These are phyloP conservation scores for Arctium minus DNA, from an alignment of 129 eudicot species.

Conservation along the genomic window DNA sequence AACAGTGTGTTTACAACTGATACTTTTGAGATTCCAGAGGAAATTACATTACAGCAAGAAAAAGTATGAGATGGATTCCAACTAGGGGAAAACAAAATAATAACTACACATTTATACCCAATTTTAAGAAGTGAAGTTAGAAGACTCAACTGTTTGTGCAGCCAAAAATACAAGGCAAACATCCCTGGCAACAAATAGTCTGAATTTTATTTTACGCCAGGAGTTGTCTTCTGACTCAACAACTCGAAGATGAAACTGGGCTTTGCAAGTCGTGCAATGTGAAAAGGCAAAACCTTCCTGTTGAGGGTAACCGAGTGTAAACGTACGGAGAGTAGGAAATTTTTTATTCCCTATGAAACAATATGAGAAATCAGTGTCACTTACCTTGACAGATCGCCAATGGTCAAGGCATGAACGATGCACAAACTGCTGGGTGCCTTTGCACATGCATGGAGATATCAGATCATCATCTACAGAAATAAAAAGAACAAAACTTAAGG, in stretches of 20 bases:
- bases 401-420: constrained; percentile 93
- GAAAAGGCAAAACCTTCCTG: constrained; percentile 95
- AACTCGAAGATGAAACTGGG: constrained; percentile 81
- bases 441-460: constrained; percentile 98
- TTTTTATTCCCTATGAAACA: not conserved
- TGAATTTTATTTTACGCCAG: constrained; percentile 84
- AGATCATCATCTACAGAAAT: constrained; percentile 55
- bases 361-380: constrained; percentile 5
- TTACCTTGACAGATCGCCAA: constrained; percentile 92
- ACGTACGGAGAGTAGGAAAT: not conserved
- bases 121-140: not conserved
- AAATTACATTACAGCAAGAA: not conserved
- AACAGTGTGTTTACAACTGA: not conserved
- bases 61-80: not conserved
- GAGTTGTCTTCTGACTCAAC: constrained; percentile 61
- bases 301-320: not conserved
- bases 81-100: not conserved
- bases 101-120: not conserved
- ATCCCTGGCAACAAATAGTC: constrained; percentile 91
- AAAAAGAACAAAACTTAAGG: not conserved
- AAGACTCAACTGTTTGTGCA: constrained; percentile 70
- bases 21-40: not conserved
- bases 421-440: constrained; percentile 94
- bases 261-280: constrained; percentile 96
- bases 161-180: constrained; percentile 79